Conservation (phyloP, 768 basidiomycete genomes). For the Trametes cinnabarina region DNA sequence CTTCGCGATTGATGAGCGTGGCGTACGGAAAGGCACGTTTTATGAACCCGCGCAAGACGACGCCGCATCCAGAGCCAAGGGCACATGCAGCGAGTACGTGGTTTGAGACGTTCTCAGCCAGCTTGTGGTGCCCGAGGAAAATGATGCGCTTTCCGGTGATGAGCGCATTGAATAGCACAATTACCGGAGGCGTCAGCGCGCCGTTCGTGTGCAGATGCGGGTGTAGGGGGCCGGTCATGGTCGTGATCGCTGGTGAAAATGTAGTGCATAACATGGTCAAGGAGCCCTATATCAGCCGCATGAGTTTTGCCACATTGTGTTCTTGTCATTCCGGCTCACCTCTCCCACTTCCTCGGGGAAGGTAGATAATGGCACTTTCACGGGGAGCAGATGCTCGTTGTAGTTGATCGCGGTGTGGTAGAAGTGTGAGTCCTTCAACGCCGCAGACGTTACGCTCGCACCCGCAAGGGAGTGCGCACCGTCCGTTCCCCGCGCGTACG, state of each 20-base stretch:
- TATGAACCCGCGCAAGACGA: constrained; percentile 79
- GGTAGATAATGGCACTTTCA: constrained; percentile 84
- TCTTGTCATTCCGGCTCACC: constrained; percentile 44
- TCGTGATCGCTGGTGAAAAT: constrained; percentile 61
- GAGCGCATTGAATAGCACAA: constrained; percentile 93
- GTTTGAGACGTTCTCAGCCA: constrained; percentile 86
- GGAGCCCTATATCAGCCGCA: constrained; percentile 59
- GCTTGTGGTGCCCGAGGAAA: constrained; percentile 86
- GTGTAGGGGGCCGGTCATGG: constrained; percentile 71
- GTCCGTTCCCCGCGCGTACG: constrained; percentile 22
- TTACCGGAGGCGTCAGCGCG: constrained; percentile 86
- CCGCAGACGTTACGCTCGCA: constrained; percentile 14
- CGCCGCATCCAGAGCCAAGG: constrained; percentile 87
- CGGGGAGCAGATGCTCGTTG: constrained; percentile 80
- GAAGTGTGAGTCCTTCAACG: constrained; percentile 88
- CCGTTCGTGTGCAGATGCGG: constrained; percentile 95
- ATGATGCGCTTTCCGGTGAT: constrained; percentile 95
- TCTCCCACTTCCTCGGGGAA: constrained; percentile 97
- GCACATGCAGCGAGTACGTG: constrained; percentile 95
- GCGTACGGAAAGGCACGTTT: constrained; percentile 95
- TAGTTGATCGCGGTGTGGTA: constrained; percentile 85
- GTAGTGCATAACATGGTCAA: constrained; percentile 86
- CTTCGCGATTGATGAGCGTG: constrained; percentile 82
- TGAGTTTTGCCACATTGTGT: too few relatives aligned
- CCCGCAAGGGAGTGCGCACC: constrained; percentile 20